These are phyloP conservation scores for Globisporangium okanoganense DNA, from an alignment of 352 stramenopile genomes.

Conservation along the genomic window DNA sequence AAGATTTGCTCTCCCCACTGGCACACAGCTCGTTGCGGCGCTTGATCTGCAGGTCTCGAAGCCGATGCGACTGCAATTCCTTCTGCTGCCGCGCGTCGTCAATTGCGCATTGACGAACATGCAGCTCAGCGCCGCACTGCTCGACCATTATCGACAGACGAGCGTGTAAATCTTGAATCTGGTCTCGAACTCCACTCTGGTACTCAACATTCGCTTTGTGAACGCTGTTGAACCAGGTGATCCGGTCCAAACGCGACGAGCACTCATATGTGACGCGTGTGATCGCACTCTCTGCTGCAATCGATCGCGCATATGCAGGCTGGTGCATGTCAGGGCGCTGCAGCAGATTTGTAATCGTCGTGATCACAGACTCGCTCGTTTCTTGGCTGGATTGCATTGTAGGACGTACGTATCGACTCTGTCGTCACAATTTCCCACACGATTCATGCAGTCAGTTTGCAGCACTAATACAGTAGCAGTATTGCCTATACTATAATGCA, in stretches of 20 bases:
- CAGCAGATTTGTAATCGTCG: slow-evolving; percentile 6
- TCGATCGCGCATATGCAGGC: slow-evolving; percentile 28
- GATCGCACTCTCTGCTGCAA: slow-evolving; percentile 41
- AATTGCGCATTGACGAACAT: slow-evolving; percentile 19
- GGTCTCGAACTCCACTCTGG: slow-evolving; percentile 13
- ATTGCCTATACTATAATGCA: too few species aligned
- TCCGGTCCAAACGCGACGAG: slow-evolving; percentile 29
- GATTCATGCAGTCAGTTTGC: neutral
- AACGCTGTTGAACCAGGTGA: slow-evolving; percentile 29
- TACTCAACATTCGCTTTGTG: slow-evolving; percentile 14
- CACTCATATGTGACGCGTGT: slow-evolving; percentile 36
- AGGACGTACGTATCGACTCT: neutral
- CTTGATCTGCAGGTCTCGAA: slow-evolving; percentile 30
- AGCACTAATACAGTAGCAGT: too few species aligned
- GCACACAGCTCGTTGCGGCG: slow-evolving; percentile 26
- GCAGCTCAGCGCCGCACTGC: slow-evolving; percentile 19
- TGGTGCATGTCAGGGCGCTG: slow-evolving; percentile 3
- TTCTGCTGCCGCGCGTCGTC: slow-evolving; percentile 24
- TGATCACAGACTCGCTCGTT: slow-evolving; percentile 15
- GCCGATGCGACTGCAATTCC: slow-evolving; percentile 22
- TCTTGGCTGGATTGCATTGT: neutral
- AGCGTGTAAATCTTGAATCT: slow-evolving; percentile 23
- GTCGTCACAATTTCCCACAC: neutral
- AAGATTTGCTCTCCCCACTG: slow-evolving; percentile 25
- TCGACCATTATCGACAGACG: slow-evolving; percentile 19